Evolutionary conservation across 495 filamentous ascomycete genomes (phyloP), one percentile per base, ranked within the genome.

Genomic region (Xylaria acuta): DNA sequence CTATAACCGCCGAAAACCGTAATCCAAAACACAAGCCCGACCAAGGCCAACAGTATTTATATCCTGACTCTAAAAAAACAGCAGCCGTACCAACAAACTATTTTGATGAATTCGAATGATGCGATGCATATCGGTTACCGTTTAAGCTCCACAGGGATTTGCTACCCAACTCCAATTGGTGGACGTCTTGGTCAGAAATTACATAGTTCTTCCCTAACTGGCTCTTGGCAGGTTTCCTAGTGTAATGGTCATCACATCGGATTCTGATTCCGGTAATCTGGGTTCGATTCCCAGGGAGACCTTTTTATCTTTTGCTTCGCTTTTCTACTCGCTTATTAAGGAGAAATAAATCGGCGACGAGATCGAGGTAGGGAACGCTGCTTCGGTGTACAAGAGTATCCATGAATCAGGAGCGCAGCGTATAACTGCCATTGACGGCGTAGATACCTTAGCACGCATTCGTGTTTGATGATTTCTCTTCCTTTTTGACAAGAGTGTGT

Each of bases 241-340:
- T 73, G 72, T 73, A 73, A 71, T 73, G 72, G 72, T 67, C 66
- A 73, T 71, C 72, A 73, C 72, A 71, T 59, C 49, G 72, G 72
- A 73, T 73, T 73, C 72, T 73, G 72, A 73, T 73, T 73, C 72
- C 72, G 49, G 59, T 71, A 73, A 73, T 71, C 67, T 73, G 72
- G 72, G 72, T 73, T 73, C 72, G 72, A 73, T 73, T 73, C 72
- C 72, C 72, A 73, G 67, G 67, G 71, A 73, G 71, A 73, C 71
- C 71, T 73, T 63, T 5, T 49, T 64, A 2, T 7, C 6, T 38
- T 64, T 49, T n/a, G n/a, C 20, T 18, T 25, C 5, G 18, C 20
- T 1, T 51, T 25, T 25, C 25, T 51, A 18, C 7, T 20, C 11
- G 0, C 12, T 16, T 47, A 11, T 38, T 43, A 22, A 11, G 9